A percentile compares a stretch with the other conserved stretches of the same genome.
These are phyloP conservation scores for Starmera quercuum DNA, from an alignment of 805 yeast species.

Conservation along the genomic window DNA sequence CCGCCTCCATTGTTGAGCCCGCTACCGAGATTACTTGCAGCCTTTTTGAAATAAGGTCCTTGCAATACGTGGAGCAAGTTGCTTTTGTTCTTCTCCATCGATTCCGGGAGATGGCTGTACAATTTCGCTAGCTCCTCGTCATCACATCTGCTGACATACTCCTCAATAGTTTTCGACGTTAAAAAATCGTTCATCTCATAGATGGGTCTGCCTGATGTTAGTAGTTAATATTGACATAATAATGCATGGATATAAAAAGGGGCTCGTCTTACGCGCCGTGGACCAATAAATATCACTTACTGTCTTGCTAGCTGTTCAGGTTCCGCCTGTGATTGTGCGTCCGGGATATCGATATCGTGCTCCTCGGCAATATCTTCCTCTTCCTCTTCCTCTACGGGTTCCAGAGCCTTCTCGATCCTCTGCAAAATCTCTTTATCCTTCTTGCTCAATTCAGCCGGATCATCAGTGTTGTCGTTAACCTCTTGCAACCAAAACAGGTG, in stretches of 20 bases:
- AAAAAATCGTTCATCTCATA: slow-evolving; percentile 13
- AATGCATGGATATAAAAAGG: too few species aligned
- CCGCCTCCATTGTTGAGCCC: slow-evolving; percentile 43
- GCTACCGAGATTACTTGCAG: slow-evolving; percentile 31
- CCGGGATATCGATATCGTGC: slow-evolving; percentile 12
- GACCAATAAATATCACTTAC: too few species aligned
- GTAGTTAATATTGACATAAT: too few species aligned
- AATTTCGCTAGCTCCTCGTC: slow-evolving; percentile 26
- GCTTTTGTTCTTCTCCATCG: slow-evolving; percentile 27
- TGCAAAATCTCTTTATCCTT: slow-evolving; percentile 46
- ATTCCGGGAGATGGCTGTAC: slow-evolving; percentile 35
- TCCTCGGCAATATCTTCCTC: slow-evolving; percentile 25
- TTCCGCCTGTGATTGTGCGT: background rate
- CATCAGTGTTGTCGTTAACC: slow-evolving; percentile 54
- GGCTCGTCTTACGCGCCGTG: too few species aligned
- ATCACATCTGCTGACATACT: slow-evolving; percentile 13
- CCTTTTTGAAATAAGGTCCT: slow-evolving; percentile 41
- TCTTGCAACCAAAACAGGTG: slow-evolving; percentile 69
- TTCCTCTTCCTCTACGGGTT: slow-evolving; percentile 30
- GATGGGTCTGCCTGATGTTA: slow-evolving; percentile 12
- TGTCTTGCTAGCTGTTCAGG: too few species aligned
- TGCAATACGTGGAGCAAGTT: slow-evolving; percentile 36
- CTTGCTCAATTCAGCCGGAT: slow-evolving; percentile 45
- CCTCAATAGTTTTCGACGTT: slow-evolving; percentile 7
- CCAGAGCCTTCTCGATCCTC: slow-evolving; percentile 40